Conservation (phyloP, 2,329 filamentous ascomycete genomes). For the Xylogone sp. region DNA sequence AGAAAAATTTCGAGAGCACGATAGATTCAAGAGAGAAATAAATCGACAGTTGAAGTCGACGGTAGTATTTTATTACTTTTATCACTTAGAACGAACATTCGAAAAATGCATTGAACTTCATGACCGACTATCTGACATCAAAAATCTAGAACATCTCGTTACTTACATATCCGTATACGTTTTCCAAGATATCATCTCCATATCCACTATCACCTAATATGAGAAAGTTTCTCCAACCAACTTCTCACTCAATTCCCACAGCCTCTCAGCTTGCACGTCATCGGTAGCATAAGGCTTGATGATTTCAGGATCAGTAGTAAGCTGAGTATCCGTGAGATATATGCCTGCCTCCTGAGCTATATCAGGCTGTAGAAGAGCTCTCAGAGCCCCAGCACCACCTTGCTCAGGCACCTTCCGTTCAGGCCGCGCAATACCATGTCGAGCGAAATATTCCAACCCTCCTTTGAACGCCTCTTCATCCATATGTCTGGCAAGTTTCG, state of each 20-base stretch:
- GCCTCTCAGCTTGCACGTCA: conserved; percentile 30
- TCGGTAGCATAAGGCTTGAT: conserved; percentile 1
- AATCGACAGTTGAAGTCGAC: no score
- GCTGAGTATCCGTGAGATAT: not conserved
- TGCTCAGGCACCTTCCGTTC: conserved; percentile 16
- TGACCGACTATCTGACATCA: no score
- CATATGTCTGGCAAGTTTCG: not conserved
- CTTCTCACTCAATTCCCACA: conserved; percentile 43
- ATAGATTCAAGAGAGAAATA: no score
- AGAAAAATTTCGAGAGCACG: no score
- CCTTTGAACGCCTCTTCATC: not conserved
- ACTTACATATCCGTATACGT: no score
- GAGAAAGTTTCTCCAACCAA: conserved; percentile 38
- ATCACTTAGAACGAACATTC: no score
- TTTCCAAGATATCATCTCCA: no score
- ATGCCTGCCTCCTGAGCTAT: not conserved
- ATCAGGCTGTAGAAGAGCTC: not conserved
- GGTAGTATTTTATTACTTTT: no score
- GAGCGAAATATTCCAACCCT: not conserved
- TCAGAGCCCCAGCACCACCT: not conserved
- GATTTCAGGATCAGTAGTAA: not conserved
- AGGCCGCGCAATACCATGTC: conserved; percentile 1
- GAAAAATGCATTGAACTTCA: no score
- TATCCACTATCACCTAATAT: not conserved
- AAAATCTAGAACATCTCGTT: no score